Evolutionary conservation across 1,284 basidiomycete species (phyloP), one percentile per base, ranked within the genome.

Genomic region (Mycosarcoma mackinlayi): DNA sequence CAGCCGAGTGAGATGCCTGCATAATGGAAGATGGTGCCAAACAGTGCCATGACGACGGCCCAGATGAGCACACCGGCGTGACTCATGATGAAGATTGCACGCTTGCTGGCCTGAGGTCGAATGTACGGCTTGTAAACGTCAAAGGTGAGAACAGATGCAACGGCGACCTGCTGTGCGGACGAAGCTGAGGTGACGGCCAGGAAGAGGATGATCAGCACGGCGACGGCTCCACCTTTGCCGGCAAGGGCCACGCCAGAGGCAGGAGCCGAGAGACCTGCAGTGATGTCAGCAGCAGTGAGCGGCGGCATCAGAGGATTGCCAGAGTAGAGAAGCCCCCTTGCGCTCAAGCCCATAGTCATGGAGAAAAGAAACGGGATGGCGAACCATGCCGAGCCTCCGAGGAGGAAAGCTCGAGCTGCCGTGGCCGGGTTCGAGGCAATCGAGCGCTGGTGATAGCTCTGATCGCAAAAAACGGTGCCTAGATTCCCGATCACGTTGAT

Each of bases 141-240:
- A 75, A 78, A 88, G 78, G 86, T 84, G 24, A 86, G 66, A 10
- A 87, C 81, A 6, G 85, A 84, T 1, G 90, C 88, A 0, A 89
- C 87, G 0, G 93, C 93, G 73, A 95, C 94, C 50, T 94, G 87
- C 83, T 97, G 93, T 4, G 94, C 93, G 21, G 89, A 89, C 18
- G 90, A 90, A 0, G 92, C 92, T 16, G 90, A 91, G 0, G 92
- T 95, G 67, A 95, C 75, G 7, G 77, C 78, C 18, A 82, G 71
- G 60, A 80, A 83, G 9, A 91, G 90, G 72, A 92, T 84, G 85
- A 92, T 91, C 19, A 92, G 86, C 24, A 95, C 86, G 0, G 91
- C 91, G 1, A 89, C 87, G 0, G 92, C 80, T 62, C 87, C 86
- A n/a, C 89, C 87, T 75, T 91, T 88, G 18, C 88, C 89, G 31